Evolutionary conservation across 108 stramenopile species (phyloP), one percentile per base, ranked within the genome.

Genomic region (Nitzschia sp.): DNA sequence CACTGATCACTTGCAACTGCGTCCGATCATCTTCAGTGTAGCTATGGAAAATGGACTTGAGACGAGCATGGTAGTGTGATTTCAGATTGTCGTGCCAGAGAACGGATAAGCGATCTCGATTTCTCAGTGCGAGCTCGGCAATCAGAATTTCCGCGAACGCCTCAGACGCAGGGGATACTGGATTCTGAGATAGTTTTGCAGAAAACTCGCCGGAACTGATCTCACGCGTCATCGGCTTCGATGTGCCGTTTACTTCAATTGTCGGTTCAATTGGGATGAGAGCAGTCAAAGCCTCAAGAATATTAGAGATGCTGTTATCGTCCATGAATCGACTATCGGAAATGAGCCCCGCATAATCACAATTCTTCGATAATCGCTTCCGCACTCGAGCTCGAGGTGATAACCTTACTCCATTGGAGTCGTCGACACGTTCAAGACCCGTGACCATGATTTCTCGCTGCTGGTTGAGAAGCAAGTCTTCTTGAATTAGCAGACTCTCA

Each of bases 131-230:
- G 32, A 92, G 84, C 69, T 95, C 94, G 58, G 85, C 88, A 23
- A 95, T 70, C 22, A 92, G 68, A 13, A 95, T 85, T 77, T 95
- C 94, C 26, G 88, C 88, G 45, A 94, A 85, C 2, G 92, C 86
- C 72, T 88, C 88, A 26, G 92, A 94, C 25, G 88, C 92, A 50
- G 92, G 89, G 65, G 90, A 91, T 8, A 93, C 41, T 27, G 83
- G 82, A 34, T 69, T 44, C 0, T 76, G 68, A 17, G 62, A 72
- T 30, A 70, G 47, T 4, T 11, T 28, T 53, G 23, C 34, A 28
- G 63, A 30, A 38, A 50, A 50, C 19, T 50, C 48, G 21, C 21
- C 19, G 19, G 13, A 21, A 22, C 48, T 50, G 48, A n/a, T 50
- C 48, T 50, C 48, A 21, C 48, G 48, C 16, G 17, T 22, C 66